Base-by-base conservation (phyloP, 345 rosid genomes). In the Ailanthus altissimus region DNA sequence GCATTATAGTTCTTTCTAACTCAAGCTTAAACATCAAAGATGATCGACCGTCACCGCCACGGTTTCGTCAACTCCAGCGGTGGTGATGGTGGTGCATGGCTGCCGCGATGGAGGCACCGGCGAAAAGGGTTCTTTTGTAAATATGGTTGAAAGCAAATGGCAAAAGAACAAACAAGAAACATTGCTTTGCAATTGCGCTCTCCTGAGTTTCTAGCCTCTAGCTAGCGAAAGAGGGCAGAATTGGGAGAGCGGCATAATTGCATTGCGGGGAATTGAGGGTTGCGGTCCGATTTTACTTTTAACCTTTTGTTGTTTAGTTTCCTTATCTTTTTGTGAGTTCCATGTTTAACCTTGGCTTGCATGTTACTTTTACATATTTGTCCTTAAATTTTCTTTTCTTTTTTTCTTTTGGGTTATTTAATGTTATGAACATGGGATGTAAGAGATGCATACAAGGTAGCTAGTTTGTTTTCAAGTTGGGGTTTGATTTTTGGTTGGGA, bases 231-330 rank as follows among this genome's bases (percentile, higher is more conserved):
- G 16, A 70, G 26, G 85, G 84, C 83, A 88, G 95, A 89, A 74
- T 76, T 65, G 84, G 93, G 86, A 91, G 90, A 89, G 91, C 87
- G 82, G 80, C 67, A 88, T 87, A 74, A 79, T 89, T 91, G 93
- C 93, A 89, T 86, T 69, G 93, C 89, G 92, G 96, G 96, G 96
- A 89, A 91, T 91, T 84, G 96, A 91, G 93, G 96, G 91, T 88
- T 81, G 81, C 96, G 96, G 96, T 91, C 96, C 96, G 93, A 91
- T 78, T 85, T 80, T 71, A 71, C 78, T 47, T n/a, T n/a, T 74
- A 50, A 46, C 79, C 79, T 77, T 54, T 75, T 51, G 66, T 72
- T 72, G 57, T 71, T 59, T 69, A 53, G 59, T 50, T 68, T 59
- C 20, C 54, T 69, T 7, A 6, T 53, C 58, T 21, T 53, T 18